phyloP scores from a whole-genome alignment of 306 rosid genomes.

The Cicer bijugum region DNA sequence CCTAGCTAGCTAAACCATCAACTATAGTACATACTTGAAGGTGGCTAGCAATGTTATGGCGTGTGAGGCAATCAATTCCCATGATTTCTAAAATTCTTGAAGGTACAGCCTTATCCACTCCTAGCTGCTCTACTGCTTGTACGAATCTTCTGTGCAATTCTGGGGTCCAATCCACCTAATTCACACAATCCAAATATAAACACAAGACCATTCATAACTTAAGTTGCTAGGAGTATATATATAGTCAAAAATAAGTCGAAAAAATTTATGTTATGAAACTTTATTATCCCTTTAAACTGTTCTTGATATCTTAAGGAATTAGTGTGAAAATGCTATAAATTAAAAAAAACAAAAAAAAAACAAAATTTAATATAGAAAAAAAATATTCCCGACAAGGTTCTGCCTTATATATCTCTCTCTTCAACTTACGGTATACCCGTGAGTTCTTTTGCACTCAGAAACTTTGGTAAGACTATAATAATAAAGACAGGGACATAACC shows the following conservation, averaged over 20 bases:
- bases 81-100: conserved; percentile 92
- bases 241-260: too few relatives aligned
- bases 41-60: conserved; percentile 98
- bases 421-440: conserved; percentile 45
- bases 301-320: not conserved
- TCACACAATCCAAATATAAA: conserved; percentile 41
- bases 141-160: conserved; percentile 91
- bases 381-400: not conserved
- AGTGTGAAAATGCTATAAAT: not conserved
- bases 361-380: not conserved
- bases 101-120: conserved; percentile 98
- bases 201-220: not conserved
- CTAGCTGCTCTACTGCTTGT: conserved; percentile 96
- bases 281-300: not conserved
- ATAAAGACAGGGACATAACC: conserved; percentile 45
- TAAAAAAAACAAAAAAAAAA: not conserved
- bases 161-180: conserved; percentile 98
- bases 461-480: conserved; percentile 31
- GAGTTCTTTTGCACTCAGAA: conserved; percentile 44
- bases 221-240: too few relatives aligned
- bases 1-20: not conserved
- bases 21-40: conserved; percentile 66
- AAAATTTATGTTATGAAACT: too few relatives aligned
- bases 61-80: conserved; percentile 98
- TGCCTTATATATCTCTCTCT: conserved; percentile 2